Conservation (phyloP, 2,329 filamentous ascomycete genomes). For the Zymoseptoria ardabiliae region DNA sequence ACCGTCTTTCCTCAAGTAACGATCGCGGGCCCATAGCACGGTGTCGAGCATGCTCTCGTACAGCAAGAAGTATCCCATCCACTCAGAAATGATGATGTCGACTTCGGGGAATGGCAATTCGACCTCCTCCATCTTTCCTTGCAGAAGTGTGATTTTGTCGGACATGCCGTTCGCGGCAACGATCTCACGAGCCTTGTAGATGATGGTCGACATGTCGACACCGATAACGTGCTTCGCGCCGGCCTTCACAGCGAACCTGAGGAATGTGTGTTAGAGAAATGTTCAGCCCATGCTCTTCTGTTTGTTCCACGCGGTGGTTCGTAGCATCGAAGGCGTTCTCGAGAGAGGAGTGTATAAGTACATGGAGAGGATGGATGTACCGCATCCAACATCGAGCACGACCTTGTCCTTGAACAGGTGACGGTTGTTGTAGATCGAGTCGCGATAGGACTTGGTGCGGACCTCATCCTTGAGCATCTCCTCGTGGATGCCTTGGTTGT, state of each 20-base stretch:
- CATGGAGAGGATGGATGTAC: conserved; percentile 98
- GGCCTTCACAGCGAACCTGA: conserved; percentile 90
- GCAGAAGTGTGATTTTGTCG: conserved; percentile 93
- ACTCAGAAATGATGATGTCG: conserved; percentile 99
- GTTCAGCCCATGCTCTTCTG: conserved; percentile 2
- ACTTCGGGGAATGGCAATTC: conserved; percentile 88
- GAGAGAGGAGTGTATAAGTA: conserved; percentile 42
- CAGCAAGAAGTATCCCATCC: conserved; percentile 99
- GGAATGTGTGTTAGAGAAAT: conserved; percentile 3
- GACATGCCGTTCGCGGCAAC: conserved; percentile 85
- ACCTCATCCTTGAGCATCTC: conserved; percentile 95
- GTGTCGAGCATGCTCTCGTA: conserved; percentile 99
- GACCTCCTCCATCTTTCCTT: conserved; percentile 99
- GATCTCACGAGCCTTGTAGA: conserved; percentile 95
- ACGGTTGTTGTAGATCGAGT: conserved; percentile 93
- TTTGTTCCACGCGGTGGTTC: background rate
- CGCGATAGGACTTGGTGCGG: conserved; percentile 91
- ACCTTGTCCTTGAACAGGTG: conserved; percentile 89
- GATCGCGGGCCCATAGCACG: conserved; percentile 91
- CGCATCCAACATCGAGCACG: conserved; percentile 94
- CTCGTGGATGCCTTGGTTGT: conserved; percentile 71
- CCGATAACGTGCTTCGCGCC: conserved; percentile 98
- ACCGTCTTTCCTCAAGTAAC: conserved; percentile 76
- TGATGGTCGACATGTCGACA: conserved; percentile 99
- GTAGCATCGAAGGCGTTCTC: background rate